phyloP scores from a whole-genome alignment of 768 basidiomycete genomes.

The Leccinum sublutescens region DNA sequence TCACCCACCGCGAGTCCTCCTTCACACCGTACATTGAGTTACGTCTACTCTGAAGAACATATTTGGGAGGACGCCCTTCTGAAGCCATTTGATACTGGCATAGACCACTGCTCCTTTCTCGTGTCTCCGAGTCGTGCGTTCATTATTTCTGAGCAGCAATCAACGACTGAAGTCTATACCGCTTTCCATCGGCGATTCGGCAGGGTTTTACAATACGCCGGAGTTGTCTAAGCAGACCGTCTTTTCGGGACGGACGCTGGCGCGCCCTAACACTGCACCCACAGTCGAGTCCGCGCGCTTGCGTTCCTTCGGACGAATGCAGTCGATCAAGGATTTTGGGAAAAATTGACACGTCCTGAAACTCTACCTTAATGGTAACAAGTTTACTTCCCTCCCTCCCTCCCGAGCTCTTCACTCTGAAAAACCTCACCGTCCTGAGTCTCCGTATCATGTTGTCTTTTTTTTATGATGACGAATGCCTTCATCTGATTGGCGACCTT shows the following conservation, averaged over 20 bases:
- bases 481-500: neutral
- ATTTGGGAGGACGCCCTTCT: constrained; percentile 51
- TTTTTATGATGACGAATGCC: neutral
- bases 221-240: constrained; percentile 33
- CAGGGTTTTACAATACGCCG: constrained; percentile 44
- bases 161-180: constrained; percentile 49
- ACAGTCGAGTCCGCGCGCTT: constrained; percentile 17
- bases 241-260: constrained; percentile 26
- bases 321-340: constrained; percentile 32
- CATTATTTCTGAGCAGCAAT: constrained; percentile 30
- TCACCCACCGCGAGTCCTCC: constrained; percentile 12
- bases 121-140: constrained; percentile 5
- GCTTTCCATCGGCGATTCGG: constrained; percentile 43
- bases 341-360: constrained; percentile 50
- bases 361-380: constrained; percentile 55
- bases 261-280: constrained; percentile 38
- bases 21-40: constrained; percentile 13
- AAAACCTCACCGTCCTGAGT: constrained; percentile 59
- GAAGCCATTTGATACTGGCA: constrained; percentile 43
- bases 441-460: constrained; percentile 47
- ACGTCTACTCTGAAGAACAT: constrained; percentile 32
- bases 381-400: constrained; percentile 50
- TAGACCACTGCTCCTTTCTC: constrained; percentile 14
- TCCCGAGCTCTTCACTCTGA: constrained; percentile 52
- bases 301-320: constrained; percentile 26